A percentile compares a stretch with the other conserved stretches of the same genome.
These are phyloP conservation scores for Didymella sp. DNA, from an alignment of 2,329 filamentous ascomycete species.

Conservation along the genomic window DNA sequence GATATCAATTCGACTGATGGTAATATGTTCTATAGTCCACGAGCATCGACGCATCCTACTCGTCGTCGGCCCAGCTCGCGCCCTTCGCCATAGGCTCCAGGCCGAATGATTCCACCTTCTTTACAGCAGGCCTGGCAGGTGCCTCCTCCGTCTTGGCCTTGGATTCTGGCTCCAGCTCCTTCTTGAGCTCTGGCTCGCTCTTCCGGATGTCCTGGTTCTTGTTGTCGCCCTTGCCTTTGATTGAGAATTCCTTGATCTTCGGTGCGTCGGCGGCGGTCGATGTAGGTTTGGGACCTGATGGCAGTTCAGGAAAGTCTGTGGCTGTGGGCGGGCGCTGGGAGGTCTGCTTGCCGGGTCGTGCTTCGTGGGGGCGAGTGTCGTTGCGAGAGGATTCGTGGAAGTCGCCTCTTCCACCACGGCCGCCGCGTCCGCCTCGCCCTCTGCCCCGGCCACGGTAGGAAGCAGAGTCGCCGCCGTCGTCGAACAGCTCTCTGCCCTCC, in stretches of 20 bases:
- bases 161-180: constrained; percentile 4
- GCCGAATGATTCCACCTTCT: constrained; percentile 45
- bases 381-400: not conserved
- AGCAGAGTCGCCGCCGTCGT: constrained; percentile 15
- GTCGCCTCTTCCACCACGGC: constrained; percentile 25
- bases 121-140: constrained; percentile 33
- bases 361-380: constrained; percentile 17
- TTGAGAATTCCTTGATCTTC: constrained; percentile 41
- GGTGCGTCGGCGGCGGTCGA: constrained; percentile 9
- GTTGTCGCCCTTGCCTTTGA: constrained; percentile 32
- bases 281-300: constrained; percentile 23
- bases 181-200: constrained; percentile 12
- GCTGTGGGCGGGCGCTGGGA: constrained; percentile 44
- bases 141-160: constrained; percentile 16
- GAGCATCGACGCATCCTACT: not conserved
- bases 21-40: not conserved
- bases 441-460: constrained; percentile 39
- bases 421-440: constrained; percentile 44
- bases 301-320: constrained; percentile 57
- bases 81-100: constrained; percentile 41
- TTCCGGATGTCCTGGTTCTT: constrained; percentile 28
- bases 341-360: constrained; percentile 22
- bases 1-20: no score
- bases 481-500: constrained; percentile 16
- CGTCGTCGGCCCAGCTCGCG: constrained; percentile 55